Evolutionary conservation across 2,329 filamentous ascomycete species (phyloP), one percentile per base, ranked within the genome.

Genomic region (Venturia effusa): DNA sequence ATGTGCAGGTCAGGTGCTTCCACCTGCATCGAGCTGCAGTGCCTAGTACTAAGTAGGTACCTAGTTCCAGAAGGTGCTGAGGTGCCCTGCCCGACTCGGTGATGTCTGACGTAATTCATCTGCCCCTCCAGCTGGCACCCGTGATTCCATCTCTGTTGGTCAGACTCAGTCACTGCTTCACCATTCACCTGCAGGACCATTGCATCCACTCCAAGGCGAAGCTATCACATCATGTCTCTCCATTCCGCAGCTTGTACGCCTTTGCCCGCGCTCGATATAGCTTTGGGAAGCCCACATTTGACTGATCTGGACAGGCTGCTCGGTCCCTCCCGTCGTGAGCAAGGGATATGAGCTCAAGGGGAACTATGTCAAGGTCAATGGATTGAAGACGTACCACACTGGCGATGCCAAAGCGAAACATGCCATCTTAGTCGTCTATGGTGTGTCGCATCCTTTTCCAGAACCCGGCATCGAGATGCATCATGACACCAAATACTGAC

Each of bases 361-460:
- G 62, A 75, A 81, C 68, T 87, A 81, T 70, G 83, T 80, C 68
- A 81, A 79, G 64, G 76, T 84, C 69, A 80, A 84, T 74, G 84
- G 84, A 67, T 68, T 86, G 75, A 85, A 85, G 74, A 87, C 84
- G 4, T 87, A 86, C 68, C 77, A 79, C 27, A 86, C 84, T 19
- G 83, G 83, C 59, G 81, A 79, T 48, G 78, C 80, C 61, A 76
- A 78, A 59, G 83, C 83, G 40, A 81, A 81, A 66, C 78, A 79
- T 62, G 84, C 80, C 64, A 81, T 87, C 69, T 74, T 87, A 34
- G 74, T 85, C 66, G 71, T 86, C 66, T 86, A 77, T 77, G 51
- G 51, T 57, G 30, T 8, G 51, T 34, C 15, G 10, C n/a, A 7
- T 45, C 22, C 43, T n/a, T 10, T 45, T 45, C 43, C 37, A 39